A percentile compares a stretch with the other conserved stretches of the same genome.
Conservation (phyloP, 1,284 basidiomycete species). For the Phylloporus gajari region DNA sequence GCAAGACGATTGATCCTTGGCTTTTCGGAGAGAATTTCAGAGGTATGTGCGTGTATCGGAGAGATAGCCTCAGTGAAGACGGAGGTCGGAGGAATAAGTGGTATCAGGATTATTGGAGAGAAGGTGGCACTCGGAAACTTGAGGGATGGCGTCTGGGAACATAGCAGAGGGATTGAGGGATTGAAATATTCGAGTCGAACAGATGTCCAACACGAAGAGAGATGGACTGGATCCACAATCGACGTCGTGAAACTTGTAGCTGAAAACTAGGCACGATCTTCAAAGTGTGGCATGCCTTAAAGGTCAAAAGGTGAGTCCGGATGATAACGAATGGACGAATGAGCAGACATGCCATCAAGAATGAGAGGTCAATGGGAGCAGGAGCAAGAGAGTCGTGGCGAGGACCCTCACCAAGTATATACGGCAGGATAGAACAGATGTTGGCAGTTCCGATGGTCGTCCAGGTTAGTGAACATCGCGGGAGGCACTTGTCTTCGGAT, state of each 20-base stretch:
- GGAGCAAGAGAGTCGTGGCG: not conserved
- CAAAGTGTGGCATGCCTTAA: not conserved
- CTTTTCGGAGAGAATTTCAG: constrained; percentile 1
- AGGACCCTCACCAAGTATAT: not conserved
- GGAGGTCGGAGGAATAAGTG: not conserved
- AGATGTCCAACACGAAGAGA: not conserved
- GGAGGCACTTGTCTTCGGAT: not conserved
- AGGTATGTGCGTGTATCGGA: not conserved
- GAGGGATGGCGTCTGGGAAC: constrained; percentile 12
- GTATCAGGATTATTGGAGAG: not conserved
- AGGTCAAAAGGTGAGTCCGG: not conserved
- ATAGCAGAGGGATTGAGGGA: not conserved
- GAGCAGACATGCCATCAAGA: not conserved
- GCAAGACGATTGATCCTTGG: constrained; percentile 5
- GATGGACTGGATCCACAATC: not conserved
- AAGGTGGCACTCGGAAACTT: not conserved
- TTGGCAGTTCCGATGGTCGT: not conserved
- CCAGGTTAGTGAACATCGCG: not conserved
- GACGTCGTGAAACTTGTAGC: not conserved
- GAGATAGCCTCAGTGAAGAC: not conserved
- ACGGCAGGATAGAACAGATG: not conserved
- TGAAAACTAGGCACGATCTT: not conserved
- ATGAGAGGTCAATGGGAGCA: too few species aligned
- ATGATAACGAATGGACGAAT: not conserved
- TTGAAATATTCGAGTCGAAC: not conserved